A percentile compares a stretch with the other conserved stretches of the same genome.
Conservation (phyloP, 192 early-diverging fungal genomes). For the Mortierella antarctica region DNA sequence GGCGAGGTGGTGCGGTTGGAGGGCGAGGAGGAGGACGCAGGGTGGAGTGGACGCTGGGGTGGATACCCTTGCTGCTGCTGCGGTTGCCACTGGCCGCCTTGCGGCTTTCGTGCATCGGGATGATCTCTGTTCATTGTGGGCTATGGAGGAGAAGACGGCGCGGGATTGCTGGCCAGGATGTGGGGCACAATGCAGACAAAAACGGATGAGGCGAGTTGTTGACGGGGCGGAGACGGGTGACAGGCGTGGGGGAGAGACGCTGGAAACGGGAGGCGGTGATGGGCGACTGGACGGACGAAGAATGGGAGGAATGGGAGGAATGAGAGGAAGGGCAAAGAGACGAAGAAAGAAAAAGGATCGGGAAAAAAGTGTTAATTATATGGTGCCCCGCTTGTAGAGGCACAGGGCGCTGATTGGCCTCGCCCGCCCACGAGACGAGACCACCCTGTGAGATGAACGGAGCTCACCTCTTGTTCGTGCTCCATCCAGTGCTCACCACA, state of each 20-base stretch:
- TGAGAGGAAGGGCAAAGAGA: neutral
- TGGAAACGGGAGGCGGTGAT: neutral
- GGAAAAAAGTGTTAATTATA: neutral
- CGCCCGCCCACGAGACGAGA: too few relatives aligned
- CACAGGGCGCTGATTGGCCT: too few relatives aligned
- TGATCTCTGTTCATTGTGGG: constrained; percentile 12
- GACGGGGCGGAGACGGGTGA: neutral
- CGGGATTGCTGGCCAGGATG: neutral
- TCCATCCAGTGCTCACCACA: too few relatives aligned
- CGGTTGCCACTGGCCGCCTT: constrained; percentile 37
- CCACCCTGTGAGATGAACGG: too few relatives aligned
- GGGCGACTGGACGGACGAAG: neutral
- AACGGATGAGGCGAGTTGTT: too few relatives aligned
- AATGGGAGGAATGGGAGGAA: neutral
- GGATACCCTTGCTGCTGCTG: constrained; percentile 32
- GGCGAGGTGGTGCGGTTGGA: constrained; percentile 38
- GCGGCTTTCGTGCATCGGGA: constrained; percentile 4
- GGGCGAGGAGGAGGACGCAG: constrained; percentile 16
- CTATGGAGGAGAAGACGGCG: neutral
- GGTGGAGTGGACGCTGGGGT: constrained; percentile 32
- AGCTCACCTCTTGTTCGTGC: too few relatives aligned
- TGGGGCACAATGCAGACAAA: neutral
- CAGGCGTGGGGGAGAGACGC: neutral
- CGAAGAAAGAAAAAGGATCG: neutral
- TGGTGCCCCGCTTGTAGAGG: too few relatives aligned